Conservation (phyloP, 176 grass and related monocot species). For the Aechmea fasciata region DNA sequence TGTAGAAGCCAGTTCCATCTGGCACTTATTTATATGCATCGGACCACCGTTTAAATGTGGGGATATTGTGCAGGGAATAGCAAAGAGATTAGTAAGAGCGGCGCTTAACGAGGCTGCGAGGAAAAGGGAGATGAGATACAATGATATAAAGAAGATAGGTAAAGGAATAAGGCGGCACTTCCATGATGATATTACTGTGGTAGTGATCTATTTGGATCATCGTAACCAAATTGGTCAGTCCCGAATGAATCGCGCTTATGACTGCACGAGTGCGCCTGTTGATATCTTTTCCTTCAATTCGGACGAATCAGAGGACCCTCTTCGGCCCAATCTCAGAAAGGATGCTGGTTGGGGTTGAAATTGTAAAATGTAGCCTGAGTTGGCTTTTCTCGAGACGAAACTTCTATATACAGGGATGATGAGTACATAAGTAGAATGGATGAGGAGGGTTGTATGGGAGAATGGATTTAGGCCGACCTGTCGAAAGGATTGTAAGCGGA, state of each 20-base stretch:
- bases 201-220: slow-evolving; percentile 42
- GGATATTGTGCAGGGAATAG: slow-evolving; percentile 32
- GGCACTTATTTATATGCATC: no score
- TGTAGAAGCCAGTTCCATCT: no score
- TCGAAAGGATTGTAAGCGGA: no score
- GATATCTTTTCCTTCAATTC: slow-evolving; percentile 9
- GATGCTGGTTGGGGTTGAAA: no score
- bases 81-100: slow-evolving; percentile 42
- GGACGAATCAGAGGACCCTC: background rate
- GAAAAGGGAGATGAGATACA: slow-evolving; percentile 51
- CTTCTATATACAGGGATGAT: no score
- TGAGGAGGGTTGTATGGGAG: no score
- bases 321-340: background rate
- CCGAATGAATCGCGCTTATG: background rate
- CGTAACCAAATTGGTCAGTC: background rate
- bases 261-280: slow-evolving; percentile 15
- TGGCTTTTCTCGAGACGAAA: no score
- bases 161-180: slow-evolving; percentile 55
- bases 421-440: no score
- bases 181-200: slow-evolving; percentile 55
- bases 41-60: no score
- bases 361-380: no score
- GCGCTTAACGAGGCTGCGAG: slow-evolving; percentile 48
- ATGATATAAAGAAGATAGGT: slow-evolving; percentile 41
- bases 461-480: no score